Evolutionary conservation across 2,329 filamentous ascomycete species (phyloP).

Genomic region (Curvularia lunata): DNA sequence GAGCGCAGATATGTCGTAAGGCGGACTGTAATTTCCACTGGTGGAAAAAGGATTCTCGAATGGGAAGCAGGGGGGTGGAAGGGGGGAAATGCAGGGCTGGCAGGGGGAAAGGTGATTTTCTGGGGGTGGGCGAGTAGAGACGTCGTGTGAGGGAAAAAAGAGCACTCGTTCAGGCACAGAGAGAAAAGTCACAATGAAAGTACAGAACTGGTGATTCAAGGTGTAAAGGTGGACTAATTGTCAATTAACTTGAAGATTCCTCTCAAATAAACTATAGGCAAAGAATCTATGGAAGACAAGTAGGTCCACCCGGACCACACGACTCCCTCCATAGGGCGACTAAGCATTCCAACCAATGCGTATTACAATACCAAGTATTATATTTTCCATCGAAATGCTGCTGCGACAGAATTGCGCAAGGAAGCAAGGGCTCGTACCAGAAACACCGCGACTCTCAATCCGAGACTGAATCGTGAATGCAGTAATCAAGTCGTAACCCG

Average conservation of each 20-base stretch:
- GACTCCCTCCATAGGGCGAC: slow-evolving; percentile 39
- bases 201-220: neutral
- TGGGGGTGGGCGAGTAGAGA: neutral
- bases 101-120: no score
- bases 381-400: slow-evolving; percentile 45
- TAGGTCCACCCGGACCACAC: slow-evolving; percentile 45
- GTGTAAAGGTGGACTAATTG: slow-evolving; percentile 55
- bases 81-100: no score
- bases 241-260: slow-evolving; percentile 41
- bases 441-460: slow-evolving; percentile 44
- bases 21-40: no score
- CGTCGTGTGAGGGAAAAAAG: neutral
- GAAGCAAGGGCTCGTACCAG: slow-evolving; percentile 32
- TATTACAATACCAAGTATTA: slow-evolving; percentile 42
- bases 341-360: slow-evolving; percentile 41
- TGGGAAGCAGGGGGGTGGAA: no score
- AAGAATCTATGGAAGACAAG: slow-evolving; percentile 43
- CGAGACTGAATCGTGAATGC: slow-evolving; percentile 45
- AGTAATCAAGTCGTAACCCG: slow-evolving; percentile 42
- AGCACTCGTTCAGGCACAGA: no score
- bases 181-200: neutral
- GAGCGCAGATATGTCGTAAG: no score
- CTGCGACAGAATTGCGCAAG: slow-evolving; percentile 33
- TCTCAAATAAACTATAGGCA: slow-evolving; percentile 17
- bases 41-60: no score